These are phyloP conservation scores for Rhynchospora breviuscula DNA, from an alignment of 176 grass and related monocot species.

Conservation along the genomic window DNA sequence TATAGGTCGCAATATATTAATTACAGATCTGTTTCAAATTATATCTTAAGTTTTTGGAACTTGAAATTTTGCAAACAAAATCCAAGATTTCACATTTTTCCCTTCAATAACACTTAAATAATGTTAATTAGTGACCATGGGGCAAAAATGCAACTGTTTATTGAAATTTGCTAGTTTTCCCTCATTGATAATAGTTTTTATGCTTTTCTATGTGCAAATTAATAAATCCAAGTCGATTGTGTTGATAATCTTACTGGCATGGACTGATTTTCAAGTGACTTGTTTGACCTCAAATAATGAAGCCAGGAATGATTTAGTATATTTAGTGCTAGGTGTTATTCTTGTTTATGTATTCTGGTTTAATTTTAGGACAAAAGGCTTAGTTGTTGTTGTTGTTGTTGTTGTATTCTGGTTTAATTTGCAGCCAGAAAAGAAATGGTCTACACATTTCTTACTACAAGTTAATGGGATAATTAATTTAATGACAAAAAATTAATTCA, in stretches of 20 bases:
- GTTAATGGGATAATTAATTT: background rate
- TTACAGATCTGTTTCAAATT: background rate
- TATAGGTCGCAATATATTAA: background rate
- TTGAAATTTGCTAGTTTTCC: background rate
- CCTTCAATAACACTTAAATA: background rate
- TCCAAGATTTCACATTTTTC: background rate
- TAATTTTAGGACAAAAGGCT: no score
- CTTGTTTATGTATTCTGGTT: background rate
- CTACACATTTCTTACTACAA: conserved; percentile 29
- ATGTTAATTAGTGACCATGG: background rate
- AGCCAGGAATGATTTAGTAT: background rate
- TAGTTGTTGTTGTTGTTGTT: no score
- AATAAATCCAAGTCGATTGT: background rate
- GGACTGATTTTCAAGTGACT: background rate
- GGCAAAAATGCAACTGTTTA: background rate
- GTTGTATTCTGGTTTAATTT: no score
- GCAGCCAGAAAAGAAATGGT: background rate
- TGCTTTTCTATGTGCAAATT: background rate
- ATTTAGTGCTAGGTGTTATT: background rate
- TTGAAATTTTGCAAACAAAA: background rate
- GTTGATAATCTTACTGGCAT: background rate
- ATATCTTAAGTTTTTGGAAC: conserved; percentile 2
- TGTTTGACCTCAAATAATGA: background rate
- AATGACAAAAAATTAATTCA: conserved; percentile 4
- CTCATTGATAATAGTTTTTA: background rate